Conservation (phyloP, 345 rosid genomes). For the Syzygium grande region DNA sequence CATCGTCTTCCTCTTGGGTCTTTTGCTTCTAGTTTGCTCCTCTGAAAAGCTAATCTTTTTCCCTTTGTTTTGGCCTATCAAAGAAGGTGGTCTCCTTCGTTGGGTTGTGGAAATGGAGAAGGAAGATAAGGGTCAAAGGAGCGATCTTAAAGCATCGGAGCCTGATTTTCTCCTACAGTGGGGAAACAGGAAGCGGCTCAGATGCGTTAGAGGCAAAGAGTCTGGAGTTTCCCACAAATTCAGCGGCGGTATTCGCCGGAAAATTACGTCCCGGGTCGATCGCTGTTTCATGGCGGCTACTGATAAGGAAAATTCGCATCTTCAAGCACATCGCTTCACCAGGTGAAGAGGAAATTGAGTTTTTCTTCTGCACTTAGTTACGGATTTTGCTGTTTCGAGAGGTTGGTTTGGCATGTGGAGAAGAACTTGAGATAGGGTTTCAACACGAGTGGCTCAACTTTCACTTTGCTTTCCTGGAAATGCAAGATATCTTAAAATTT, state of each 20-base stretch:
- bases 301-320: conserved; percentile 29
- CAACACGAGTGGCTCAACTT: background rate
- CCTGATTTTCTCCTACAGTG: conserved; percentile 57
- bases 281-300: conserved; percentile 8
- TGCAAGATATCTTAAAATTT: background rate
- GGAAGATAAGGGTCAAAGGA: conserved; percentile 35
- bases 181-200: conserved; percentile 66
- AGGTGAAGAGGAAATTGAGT: conserved; percentile 20
- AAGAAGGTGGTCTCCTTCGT: background rate
- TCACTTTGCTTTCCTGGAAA: background rate
- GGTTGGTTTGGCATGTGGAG: background rate
- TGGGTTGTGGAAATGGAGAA: conserved; percentile 22
- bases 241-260: conserved; percentile 33
- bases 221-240: conserved; percentile 44
- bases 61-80: background rate
- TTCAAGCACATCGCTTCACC: conserved; percentile 36
- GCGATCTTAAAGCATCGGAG: conserved; percentile 13
- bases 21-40: background rate
- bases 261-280: conserved; percentile 28
- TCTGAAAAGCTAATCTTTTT: background rate
- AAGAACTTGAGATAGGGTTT: background rate
- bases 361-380: background rate
- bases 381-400: background rate
- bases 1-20: background rate
- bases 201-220: conserved; percentile 69